These are phyloP conservation scores for Aspergillus ochraceus DNA, from an alignment of 2,329 filamentous ascomycete genomes.

Conservation along the genomic window DNA sequence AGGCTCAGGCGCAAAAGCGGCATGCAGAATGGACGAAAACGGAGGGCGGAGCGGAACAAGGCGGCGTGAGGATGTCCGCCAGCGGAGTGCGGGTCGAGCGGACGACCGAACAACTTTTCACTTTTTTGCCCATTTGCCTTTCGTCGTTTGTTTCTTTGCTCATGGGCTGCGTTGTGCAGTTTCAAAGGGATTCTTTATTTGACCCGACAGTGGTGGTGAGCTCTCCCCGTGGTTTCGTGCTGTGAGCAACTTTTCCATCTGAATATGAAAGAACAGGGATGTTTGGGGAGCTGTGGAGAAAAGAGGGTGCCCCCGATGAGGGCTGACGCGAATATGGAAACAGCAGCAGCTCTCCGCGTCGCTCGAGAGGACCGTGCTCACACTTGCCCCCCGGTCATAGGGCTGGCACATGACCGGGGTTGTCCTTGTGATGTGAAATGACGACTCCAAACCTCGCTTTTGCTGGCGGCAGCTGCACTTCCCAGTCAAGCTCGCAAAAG, in stretches of 20 bases:
- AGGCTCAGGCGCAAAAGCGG: slow-evolving; percentile 28
- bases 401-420: slow-evolving; percentile 10
- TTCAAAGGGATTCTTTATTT: neutral
- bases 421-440: slow-evolving; percentile 8
- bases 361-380: slow-evolving; percentile 9
- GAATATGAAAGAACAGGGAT: neutral
- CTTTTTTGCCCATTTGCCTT: neutral
- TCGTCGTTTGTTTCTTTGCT: neutral
- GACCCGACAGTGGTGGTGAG: neutral
- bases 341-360: neutral
- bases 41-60: slow-evolving; percentile 34
- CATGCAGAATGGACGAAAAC: slow-evolving; percentile 22
- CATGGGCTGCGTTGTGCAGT: neutral
- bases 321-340: neutral
- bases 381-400: neutral
- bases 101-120: neutral
- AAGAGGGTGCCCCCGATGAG: neutral
- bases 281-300: neutral
- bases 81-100: slow-evolving; percentile 13
- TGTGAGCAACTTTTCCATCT: neutral
- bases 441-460: neutral
- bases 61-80: slow-evolving; percentile 15
- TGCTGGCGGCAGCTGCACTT: neutral
- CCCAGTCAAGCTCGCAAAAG: neutral
- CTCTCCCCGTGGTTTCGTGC: neutral